Evolutionary conservation across 768 basidiomycete genomes (phyloP).

Genomic region (Tylopilus plumbeoviolaceoides): DNA sequence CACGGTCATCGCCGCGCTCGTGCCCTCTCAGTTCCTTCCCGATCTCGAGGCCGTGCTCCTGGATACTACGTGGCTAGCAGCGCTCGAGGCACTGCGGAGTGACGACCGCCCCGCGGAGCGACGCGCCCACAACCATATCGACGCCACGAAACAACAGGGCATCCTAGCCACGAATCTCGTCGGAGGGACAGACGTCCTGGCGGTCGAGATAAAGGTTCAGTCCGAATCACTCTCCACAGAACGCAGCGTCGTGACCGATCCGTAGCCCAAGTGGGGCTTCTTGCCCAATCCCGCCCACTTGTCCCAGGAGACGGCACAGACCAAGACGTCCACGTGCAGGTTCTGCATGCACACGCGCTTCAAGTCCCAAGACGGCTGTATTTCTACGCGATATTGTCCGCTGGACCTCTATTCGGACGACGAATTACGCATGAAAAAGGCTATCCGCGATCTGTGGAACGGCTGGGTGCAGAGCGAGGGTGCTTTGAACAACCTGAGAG

Average conservation of each 20-base stretch:
- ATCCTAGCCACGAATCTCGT: slow-evolving; percentile 81
- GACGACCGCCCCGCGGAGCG: slow-evolving; percentile 53
- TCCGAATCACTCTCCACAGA: not conserved
- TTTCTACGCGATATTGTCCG: slow-evolving; percentile 66
- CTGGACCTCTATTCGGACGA: slow-evolving; percentile 85
- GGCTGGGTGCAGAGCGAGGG: slow-evolving; percentile 67
- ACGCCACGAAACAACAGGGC: slow-evolving; percentile 49
- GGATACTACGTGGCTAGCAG: slow-evolving; percentile 55
- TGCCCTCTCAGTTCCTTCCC: slow-evolving; percentile 60
- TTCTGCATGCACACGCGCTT: slow-evolving; percentile 85
- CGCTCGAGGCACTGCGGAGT: slow-evolving; percentile 46
- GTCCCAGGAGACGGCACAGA: slow-evolving; percentile 47
- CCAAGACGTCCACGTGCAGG: slow-evolving; percentile 76
- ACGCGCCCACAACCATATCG: slow-evolving; percentile 53
- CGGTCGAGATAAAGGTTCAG: slow-evolving; percentile 88
- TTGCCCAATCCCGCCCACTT: slow-evolving; percentile 63
- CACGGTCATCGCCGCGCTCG: slow-evolving; percentile 57
- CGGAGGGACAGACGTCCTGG: slow-evolving; percentile 51
- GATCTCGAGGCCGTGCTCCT: slow-evolving; percentile 45
- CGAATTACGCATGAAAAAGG: slow-evolving; percentile 52
- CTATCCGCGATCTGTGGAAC: slow-evolving; percentile 68
- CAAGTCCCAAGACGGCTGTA: slow-evolving; percentile 33
- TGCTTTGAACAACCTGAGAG: slow-evolving; percentile 71
- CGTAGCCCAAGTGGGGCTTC: slow-evolving; percentile 97
- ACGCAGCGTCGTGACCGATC: slow-evolving; percentile 2